phyloP scores from a whole-genome alignment of 169 alveolate genomes.

The Cyclospora cayetanensis region DNA sequence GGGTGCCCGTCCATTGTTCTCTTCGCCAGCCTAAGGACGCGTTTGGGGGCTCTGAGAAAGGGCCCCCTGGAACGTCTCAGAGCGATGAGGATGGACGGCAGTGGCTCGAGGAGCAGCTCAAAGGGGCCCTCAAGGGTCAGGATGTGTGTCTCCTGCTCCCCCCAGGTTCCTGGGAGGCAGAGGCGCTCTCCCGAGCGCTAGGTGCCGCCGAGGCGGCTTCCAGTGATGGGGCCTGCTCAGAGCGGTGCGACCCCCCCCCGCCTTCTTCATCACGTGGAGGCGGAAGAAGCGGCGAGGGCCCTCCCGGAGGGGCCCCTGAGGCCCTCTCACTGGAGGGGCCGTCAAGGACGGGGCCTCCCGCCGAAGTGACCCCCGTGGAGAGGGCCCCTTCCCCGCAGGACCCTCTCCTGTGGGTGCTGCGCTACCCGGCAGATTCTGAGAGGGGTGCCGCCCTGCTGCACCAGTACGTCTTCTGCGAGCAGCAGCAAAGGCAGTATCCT shows the following conservation, averaged over 20 bases:
- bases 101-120: background rate
- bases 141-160: background rate
- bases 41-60: no score
- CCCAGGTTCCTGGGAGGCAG: background rate
- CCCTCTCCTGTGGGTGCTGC: background rate
- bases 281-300: background rate
- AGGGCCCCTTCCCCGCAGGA: no score
- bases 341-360: background rate
- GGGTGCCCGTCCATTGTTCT: no score
- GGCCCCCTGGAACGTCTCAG: no score
- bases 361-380: no score
- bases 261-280: no score
- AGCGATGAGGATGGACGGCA: no score
- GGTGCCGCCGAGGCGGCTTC: no score
- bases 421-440: background rate
- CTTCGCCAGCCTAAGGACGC: no score
- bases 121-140: background rate
- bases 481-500: background rate
- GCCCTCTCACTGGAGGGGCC: background rate
- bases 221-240: background rate
- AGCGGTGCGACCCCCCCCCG: background rate
- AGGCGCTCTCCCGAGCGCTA: background rate
- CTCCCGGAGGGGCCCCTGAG: background rate
- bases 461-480: background rate
- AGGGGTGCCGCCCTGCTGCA: background rate